Percentiles rank a stretch among this genome's conserved stretches.
Conservation (phyloP, 1,284 basidiomycete genomes). For the Trichosporon asahii region DNA sequence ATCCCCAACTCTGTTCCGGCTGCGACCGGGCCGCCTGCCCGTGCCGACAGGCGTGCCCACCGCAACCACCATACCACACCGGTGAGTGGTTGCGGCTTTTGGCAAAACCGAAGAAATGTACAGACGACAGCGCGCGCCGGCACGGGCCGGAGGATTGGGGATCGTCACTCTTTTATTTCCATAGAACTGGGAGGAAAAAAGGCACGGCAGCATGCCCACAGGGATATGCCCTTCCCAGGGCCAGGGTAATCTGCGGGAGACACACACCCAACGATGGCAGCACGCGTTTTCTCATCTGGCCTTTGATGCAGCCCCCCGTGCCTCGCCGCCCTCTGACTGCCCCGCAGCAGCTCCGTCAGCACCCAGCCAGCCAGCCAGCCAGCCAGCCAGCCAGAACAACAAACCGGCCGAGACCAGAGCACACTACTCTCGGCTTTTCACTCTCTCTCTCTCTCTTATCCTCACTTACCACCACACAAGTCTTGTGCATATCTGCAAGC, state of each 20-base stretch:
- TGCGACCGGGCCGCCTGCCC: not conserved
- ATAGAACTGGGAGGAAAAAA: not conserved
- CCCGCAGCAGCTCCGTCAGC: not conserved
- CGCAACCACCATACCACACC: too few species aligned
- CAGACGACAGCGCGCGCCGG: conserved; percentile 5
- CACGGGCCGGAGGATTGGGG: not conserved
- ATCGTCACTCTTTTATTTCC: not conserved
- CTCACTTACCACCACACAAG: not conserved
- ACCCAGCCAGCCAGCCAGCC: too few species aligned
- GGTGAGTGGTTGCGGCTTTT: not conserved
- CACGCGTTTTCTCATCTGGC: not conserved
- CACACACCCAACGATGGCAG: not conserved
- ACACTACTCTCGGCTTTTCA: too few species aligned
- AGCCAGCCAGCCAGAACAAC: not conserved
- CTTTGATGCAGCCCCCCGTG: not conserved
- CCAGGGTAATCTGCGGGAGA: not conserved
- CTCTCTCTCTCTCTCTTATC: not conserved
- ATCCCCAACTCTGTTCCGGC: not conserved
- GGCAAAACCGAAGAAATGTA: not conserved
- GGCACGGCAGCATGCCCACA: not conserved
- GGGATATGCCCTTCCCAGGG: not conserved
- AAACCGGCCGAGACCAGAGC: not conserved
- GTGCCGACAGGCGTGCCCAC: too few species aligned
- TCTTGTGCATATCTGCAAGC: not conserved
- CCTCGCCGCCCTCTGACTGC: not conserved